These are phyloP conservation scores for Phragmites australis DNA, from an alignment of 176 grass and related monocot genomes.

Conservation along the genomic window DNA sequence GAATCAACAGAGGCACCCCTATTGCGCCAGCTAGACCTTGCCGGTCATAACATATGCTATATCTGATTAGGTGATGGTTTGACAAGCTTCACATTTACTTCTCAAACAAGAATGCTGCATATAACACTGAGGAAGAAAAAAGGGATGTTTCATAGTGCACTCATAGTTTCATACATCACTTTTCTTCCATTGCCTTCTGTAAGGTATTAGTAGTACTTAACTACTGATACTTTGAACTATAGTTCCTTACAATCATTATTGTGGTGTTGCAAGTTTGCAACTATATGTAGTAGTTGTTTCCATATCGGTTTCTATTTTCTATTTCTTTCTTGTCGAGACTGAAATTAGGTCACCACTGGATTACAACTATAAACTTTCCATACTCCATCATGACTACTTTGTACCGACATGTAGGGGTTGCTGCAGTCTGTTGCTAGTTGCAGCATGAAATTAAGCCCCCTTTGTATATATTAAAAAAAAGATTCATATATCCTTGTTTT, in stretches of 20 bases:
- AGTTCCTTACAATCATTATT: constrained; percentile 8
- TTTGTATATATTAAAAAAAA: background rate
- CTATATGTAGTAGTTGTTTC: background rate
- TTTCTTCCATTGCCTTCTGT: constrained; percentile 7
- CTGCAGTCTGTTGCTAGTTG: background rate
- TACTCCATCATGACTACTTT: background rate
- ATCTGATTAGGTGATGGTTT: constrained; percentile 2
- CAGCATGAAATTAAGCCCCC: background rate
- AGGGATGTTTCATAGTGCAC: background rate
- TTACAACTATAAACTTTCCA: background rate
- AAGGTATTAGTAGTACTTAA: background rate
- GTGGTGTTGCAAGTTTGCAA: background rate
- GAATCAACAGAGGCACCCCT: too few species aligned
- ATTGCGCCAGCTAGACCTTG: too few species aligned
- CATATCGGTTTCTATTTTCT: background rate
- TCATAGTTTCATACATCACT: background rate
- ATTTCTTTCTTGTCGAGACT: constrained; percentile 2
- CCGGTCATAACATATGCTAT: too few species aligned
- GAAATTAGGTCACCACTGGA: background rate
- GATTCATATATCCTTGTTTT: background rate
- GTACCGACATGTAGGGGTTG: constrained; percentile 1
- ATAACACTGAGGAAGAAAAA: background rate
- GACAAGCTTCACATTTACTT: background rate
- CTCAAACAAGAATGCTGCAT: constrained; percentile 1
- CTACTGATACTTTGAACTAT: background rate